Base-by-base conservation (phyloP, 2,329 filamentous ascomycete genomes). In the Colletotrichum tropicale region DNA sequence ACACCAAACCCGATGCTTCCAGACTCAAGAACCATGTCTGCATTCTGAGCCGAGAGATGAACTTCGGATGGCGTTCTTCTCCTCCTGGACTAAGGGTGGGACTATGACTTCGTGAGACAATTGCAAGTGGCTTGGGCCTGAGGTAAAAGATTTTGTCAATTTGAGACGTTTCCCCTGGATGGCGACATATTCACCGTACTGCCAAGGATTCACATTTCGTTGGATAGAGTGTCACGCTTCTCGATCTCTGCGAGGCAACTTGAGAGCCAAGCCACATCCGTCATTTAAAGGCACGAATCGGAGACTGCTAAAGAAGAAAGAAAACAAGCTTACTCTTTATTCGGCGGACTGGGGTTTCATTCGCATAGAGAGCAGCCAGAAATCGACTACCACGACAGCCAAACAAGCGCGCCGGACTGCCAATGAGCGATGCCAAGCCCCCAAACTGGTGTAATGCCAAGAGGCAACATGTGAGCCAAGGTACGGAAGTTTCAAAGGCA, bases 401-500 rank as follows among this genome's bases (percentile, higher is more conserved):
- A 64, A 61, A 61, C 34, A 52, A 26, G 26, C 34, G 34, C 52
- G 66, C 5, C n/a, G 13, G 5, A 26, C 24, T 2, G n/a, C 56
- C 36, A 58, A 62, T 62, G 30, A 28, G 12, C 18, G 5, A n/a
- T 55, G 68, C 68, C 72, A 71, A 75, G 68, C 16, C 30, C 6
- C 43, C n/a, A 12, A 62, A 34, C 55, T 38, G 28, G 32, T 24
- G 18, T 32, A 24, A 32, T 38, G 73, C 73, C 73, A 72, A 75
- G 73, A 67, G 36, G 10, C 56, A 68, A 55, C n/a, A 28, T 74
- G 56, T 65, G 43, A 65, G 64, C 70, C 65, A 76, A 74, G 70
- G 70, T 13, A 74, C 74, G 38, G 58, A 65, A 60, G 74, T 74
- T 76, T 76, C 70, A 69, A 64, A 60, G 64, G 52, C 64, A 74